phyloP scores from a whole-genome alignment of 768 basidiomycete genomes.

The Tephrocybe sp. region DNA sequence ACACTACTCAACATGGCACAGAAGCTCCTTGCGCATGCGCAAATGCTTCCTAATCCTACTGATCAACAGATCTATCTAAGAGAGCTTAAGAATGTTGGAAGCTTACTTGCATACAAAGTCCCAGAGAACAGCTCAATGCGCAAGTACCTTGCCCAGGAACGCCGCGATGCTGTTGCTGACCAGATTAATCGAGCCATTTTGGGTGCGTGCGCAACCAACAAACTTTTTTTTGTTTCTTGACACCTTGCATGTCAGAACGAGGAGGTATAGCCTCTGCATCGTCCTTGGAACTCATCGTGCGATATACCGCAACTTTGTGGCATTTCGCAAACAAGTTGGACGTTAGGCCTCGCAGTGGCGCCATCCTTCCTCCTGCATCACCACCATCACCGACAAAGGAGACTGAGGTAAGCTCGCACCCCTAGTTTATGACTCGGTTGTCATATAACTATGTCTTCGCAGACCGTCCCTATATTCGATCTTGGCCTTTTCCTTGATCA shows the following conservation, averaged over 20 bases:
- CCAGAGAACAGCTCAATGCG: slow-evolving; percentile 76
- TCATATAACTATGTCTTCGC: slow-evolving; percentile 5
- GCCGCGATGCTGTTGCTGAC: slow-evolving; percentile 81
- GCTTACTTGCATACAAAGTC: slow-evolving; percentile 78
- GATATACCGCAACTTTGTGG: slow-evolving; percentile 67
- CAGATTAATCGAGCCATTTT: slow-evolving; percentile 87
- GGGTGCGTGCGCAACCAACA: slow-evolving; percentile 44
- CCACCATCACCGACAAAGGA: slow-evolving; percentile 22
- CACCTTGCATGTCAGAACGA: slow-evolving; percentile 38
- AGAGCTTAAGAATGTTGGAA: slow-evolving; percentile 73
- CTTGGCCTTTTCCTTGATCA: slow-evolving; percentile 49
- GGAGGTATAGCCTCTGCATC: slow-evolving; percentile 52
- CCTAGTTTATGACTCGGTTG: neutral
- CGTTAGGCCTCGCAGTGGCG: slow-evolving; percentile 47
- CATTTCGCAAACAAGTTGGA: slow-evolving; percentile 47
- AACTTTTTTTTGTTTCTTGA: neutral
- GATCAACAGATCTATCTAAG: slow-evolving; percentile 62
- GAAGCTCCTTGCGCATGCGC: slow-evolving; percentile 64
- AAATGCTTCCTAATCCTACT: slow-evolving; percentile 46
- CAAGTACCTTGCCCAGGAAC: slow-evolving; percentile 70
- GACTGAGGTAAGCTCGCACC: slow-evolving; percentile 33
- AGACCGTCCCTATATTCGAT: slow-evolving; percentile 53
- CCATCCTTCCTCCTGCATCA: slow-evolving; percentile 37
- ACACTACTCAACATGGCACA: slow-evolving; percentile 55
- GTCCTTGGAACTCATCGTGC: slow-evolving; percentile 58